Evolutionary conservation across 192 early-diverging fungal species (phyloP), one percentile per base, ranked within the genome.

Genomic region (Entomortierella parvispora): DNA sequence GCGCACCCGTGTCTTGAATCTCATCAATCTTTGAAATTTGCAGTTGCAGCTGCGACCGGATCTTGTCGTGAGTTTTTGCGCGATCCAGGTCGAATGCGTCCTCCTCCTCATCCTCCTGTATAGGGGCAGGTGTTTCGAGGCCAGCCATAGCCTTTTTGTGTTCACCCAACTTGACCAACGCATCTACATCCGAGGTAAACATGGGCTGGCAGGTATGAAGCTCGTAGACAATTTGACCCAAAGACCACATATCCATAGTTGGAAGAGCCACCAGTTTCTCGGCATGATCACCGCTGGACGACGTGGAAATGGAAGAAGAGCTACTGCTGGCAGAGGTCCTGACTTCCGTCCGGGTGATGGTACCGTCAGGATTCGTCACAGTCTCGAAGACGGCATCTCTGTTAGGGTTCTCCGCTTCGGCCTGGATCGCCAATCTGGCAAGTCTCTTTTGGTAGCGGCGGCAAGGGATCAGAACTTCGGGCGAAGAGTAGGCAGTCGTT

Each of bases 201-300:
- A 81, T 68, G 20, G 80, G 25, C 15, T 66, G 60, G 17, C 11
- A 23, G 6, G 71, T 69, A 18, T 75, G 67, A 32, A 81, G 59
- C 61, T 81, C 80, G 22, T 75, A 81, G 25, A 81, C 53, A 34
- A 75, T 69, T 50, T 69, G 54, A 11, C 80, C 80, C 33, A 81
- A 32, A 0, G 80, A 81, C 80, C 80, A 81, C 70, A 81, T 81
- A 60, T 81, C 80, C 80, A 81, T 81, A 40, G 65, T 44, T 8
- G 61, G 50, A 2, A 45, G 28, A 1, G 80, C 80, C 37, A 65
- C 62, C 51, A 81, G 10, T 53, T 77, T 68, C 3, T 77, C 74
- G 1, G 40, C 4, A 10, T 63, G 65, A 17, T 49, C 33, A 29
- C 18, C 53, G 9, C 40, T 45, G 33, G 37, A 50, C 1, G 25